Conservation (phyloP, 768 basidiomycete genomes). For the Neoboletus magnificus region DNA sequence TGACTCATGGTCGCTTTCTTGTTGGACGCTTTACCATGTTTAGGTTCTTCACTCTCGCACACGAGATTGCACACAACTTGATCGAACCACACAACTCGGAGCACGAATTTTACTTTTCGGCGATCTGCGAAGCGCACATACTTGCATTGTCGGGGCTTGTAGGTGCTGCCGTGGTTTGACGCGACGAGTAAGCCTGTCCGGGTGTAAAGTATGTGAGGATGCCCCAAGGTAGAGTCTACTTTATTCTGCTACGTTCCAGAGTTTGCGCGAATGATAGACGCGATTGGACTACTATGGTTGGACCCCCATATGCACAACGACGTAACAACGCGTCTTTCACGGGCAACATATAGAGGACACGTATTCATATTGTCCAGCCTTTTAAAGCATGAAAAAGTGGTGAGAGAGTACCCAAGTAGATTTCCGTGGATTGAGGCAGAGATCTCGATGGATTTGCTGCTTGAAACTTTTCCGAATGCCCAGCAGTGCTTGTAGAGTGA, state of each 20-base stretch:
- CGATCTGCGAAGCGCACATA: constrained; percentile 74
- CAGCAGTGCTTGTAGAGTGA: too few relatives aligned
- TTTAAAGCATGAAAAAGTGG: too few relatives aligned
- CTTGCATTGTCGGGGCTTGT: constrained; percentile 38
- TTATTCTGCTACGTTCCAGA: neutral
- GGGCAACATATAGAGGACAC: too few relatives aligned
- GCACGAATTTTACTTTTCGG: constrained; percentile 93
- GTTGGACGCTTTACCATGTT: neutral
- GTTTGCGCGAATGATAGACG: neutral
- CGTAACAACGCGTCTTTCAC: too few relatives aligned
- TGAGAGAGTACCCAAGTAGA: too few relatives aligned
- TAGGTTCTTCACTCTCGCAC: constrained; percentile 87
- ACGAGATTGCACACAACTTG: constrained; percentile 91
- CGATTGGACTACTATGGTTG: neutral
- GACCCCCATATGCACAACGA: neutral
- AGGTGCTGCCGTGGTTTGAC: neutral
- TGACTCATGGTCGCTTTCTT: neutral
- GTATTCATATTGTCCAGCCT: too few relatives aligned
- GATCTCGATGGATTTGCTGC: too few relatives aligned
- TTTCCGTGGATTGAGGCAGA: too few relatives aligned
- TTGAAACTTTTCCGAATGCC: too few relatives aligned
- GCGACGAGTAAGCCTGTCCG: neutral
- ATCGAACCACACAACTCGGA: constrained; percentile 85
- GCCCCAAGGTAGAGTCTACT: too few relatives aligned
- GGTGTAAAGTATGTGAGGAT: too few relatives aligned